Percentiles rank a stretch among this genome's conserved stretches.
Conservation (phyloP, 768 basidiomycete genomes). For the Pulveroboletus sp. region DNA sequence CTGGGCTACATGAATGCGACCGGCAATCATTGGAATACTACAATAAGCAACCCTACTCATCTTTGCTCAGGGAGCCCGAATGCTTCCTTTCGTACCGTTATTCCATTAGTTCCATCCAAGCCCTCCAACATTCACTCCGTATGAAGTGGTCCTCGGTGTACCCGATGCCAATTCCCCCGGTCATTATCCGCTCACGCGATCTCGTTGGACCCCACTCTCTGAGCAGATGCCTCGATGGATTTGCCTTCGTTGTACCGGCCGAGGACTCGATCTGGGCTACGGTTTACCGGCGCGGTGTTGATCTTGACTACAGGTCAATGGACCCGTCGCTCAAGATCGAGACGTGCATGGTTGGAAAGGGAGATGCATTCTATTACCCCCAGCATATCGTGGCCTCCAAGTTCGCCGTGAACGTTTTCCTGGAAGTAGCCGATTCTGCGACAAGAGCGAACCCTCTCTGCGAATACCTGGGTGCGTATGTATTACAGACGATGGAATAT, state of each 20-base stretch:
- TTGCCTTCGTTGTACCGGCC: conserved; percentile 5
- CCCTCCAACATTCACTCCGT: conserved; percentile 9
- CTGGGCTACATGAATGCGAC: conserved; percentile 2
- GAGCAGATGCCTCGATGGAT: neutral
- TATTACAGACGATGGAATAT: conserved; percentile 8
- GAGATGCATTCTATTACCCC: conserved; percentile 7
- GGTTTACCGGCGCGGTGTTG: conserved; percentile 12
- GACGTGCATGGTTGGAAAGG: neutral
- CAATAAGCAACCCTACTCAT: neutral
- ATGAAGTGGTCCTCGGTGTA: conserved; percentile 3
- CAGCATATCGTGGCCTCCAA: conserved; percentile 13
- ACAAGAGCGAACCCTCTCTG: neutral
- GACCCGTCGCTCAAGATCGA: neutral
- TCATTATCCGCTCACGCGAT: conserved; percentile 18
- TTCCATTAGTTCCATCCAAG: conserved; percentile 6
- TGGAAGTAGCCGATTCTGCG: conserved; percentile 2
- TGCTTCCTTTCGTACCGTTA: neutral
- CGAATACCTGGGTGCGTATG: conserved; percentile 26
- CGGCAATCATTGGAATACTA: conserved; percentile 11
- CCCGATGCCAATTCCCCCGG: conserved; percentile 19
- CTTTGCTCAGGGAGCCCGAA: neutral
- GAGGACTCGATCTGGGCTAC: conserved; percentile 13
- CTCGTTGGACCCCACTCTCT: conserved; percentile 7
- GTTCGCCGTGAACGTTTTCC: conserved; percentile 26
- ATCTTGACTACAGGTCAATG: conserved; percentile 5